Conservation (phyloP, 2,329 filamentous ascomycete genomes). For the Arachnomyces sp. region DNA sequence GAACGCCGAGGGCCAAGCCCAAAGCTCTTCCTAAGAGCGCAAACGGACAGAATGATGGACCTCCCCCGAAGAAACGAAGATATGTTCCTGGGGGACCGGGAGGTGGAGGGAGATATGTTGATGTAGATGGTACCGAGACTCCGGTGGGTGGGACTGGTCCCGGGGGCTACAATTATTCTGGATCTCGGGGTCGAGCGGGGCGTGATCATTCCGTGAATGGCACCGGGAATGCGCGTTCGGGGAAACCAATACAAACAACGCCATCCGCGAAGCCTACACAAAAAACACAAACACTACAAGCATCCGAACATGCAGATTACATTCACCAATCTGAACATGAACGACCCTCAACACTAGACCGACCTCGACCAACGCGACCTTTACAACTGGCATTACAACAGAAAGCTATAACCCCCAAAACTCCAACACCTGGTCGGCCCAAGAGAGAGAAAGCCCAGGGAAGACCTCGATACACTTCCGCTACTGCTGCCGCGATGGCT, state of each 20-base stretch:
- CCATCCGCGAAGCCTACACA: constrained; percentile 12
- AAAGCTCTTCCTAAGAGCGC: constrained; percentile 27
- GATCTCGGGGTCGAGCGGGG: constrained; percentile 46
- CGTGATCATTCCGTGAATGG: constrained; percentile 42
- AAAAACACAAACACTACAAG: constrained; percentile 15
- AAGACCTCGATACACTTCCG: constrained; percentile 69
- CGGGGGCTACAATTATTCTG: constrained; percentile 38
- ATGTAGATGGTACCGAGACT: constrained; percentile 58
- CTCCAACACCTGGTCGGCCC: constrained; percentile 31
- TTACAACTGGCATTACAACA: constrained; percentile 15
- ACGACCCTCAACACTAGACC: constrained; percentile 16
- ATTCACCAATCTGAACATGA: constrained; percentile 40
- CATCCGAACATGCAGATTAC: constrained; percentile 45
- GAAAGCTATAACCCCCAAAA: constrained; percentile 19
- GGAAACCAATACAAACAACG: constrained; percentile 12
- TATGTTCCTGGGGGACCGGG: constrained; percentile 84
- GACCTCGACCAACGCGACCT: constrained; percentile 14
- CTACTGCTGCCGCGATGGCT: constrained; percentile 74
- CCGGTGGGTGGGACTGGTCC: constrained; percentile 44
- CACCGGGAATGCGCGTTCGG: background rate
- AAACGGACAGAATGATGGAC: constrained; percentile 39
- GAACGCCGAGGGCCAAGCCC: constrained; percentile 21
- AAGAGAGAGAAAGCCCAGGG: constrained; percentile 35
- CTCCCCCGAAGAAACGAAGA: constrained; percentile 60
- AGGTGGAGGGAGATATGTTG: constrained; percentile 75